phyloP scores from a whole-genome alignment of 208 protist genomes.

The Zelonia costaricensis region DNA sequence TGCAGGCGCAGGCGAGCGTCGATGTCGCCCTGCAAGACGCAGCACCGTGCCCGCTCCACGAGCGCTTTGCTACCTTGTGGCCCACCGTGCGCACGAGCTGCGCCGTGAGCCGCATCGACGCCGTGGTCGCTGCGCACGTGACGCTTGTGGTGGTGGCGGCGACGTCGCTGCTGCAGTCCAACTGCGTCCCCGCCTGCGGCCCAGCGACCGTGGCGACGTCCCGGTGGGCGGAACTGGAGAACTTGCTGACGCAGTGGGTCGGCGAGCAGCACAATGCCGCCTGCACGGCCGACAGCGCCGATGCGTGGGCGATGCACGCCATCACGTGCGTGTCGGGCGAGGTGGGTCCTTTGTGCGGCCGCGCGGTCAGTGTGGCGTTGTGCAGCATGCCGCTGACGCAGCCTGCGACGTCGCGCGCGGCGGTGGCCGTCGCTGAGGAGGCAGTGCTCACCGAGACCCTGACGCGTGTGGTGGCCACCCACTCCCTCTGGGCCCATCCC shows the following conservation, averaged over 20 bases:
- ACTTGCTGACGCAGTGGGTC: slow-evolving; percentile 9
- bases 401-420: neutral
- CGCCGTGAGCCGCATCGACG: slow-evolving; percentile 18
- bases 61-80: slow-evolving; percentile 9
- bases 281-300: neutral
- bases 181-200: neutral
- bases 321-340: slow-evolving; percentile 10
- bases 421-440: slow-evolving; percentile 15
- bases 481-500: slow-evolving; percentile 19
- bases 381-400: slow-evolving; percentile 1
- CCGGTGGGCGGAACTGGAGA: slow-evolving; percentile 1
- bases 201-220: neutral
- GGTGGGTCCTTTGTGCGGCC: slow-evolving; percentile 7
- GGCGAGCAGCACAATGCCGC: neutral
- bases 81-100: slow-evolving; percentile 11
- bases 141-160: slow-evolving; percentile 15
- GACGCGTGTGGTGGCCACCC: neutral
- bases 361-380: slow-evolving; percentile 6
- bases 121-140: slow-evolving; percentile 25
- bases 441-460: slow-evolving; percentile 1
- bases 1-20: neutral
- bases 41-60: neutral
- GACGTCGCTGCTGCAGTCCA: too few relatives aligned
- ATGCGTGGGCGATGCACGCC: slow-evolving; percentile 21
- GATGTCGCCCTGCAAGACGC: neutral